Evolutionary conservation across 2,329 filamentous ascomycete genomes (phyloP).

Genomic region (Colletotrichum salicis): DNA sequence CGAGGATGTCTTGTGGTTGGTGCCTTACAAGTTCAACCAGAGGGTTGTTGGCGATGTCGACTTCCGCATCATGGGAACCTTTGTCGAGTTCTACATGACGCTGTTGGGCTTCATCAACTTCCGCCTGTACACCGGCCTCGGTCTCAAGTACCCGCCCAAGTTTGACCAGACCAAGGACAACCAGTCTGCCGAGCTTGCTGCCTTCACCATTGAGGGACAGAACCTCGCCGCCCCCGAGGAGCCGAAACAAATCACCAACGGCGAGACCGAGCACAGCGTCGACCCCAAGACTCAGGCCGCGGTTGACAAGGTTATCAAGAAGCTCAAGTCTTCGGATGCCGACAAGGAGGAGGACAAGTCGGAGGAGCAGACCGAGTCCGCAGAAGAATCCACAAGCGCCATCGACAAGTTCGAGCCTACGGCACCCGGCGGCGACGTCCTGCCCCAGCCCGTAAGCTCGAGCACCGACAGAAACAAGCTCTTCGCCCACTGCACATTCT

Average conservation of each 20-base stretch:
- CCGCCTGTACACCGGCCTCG: constrained; percentile 88
- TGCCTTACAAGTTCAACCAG: constrained; percentile 98
- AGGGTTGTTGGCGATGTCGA: constrained; percentile 92
- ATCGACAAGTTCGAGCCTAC: constrained; percentile 94
- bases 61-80: constrained; percentile 99
- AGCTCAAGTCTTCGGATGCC: constrained; percentile 68
- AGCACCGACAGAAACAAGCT: constrained; percentile 77
- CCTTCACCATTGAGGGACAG: constrained; percentile 86
- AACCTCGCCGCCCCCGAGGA: constrained; percentile 68
- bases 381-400: constrained; percentile 61
- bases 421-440: constrained; percentile 84
- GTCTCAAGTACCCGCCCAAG: constrained; percentile 94
- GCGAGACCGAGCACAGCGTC: constrained; percentile 60
- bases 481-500: constrained; percentile 91
- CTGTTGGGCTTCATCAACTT: constrained; percentile 96
- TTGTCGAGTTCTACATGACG: constrained; percentile 98
- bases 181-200: constrained; percentile 86
- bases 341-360: constrained; percentile 54
- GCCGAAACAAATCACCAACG: constrained; percentile 63
- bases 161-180: constrained; percentile 91
- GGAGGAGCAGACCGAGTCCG: constrained; percentile 52
- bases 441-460: constrained; percentile 79
- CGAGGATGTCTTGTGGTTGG: constrained; percentile 96
- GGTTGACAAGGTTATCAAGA: constrained; percentile 75
- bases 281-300: constrained; percentile 73